A percentile compares a stretch with the other conserved stretches of the same genome.
Conservation (phyloP, 2,329 filamentous ascomycete genomes). For the Aspergillus chevalieri region DNA sequence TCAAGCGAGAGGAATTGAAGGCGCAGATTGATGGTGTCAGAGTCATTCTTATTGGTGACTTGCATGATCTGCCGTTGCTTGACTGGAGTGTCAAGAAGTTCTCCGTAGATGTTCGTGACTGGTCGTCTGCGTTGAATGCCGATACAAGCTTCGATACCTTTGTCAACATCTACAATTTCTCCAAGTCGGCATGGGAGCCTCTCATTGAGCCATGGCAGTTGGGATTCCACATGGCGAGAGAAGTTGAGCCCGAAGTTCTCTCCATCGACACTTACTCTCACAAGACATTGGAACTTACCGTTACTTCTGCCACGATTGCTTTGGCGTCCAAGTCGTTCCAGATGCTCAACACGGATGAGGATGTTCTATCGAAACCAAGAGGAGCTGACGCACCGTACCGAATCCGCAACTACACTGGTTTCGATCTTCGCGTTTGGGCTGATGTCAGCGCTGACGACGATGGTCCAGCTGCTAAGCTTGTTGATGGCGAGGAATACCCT, state of each 20-base stretch:
- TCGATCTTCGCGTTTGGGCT: conserved; percentile 77
- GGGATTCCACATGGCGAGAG: conserved; percentile 80
- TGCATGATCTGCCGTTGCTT: conserved; percentile 90
- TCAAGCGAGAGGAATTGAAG: conserved; percentile 73
- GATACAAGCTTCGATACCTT: conserved; percentile 90
- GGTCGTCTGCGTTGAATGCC: conserved; percentile 80
- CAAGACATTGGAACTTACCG: conserved; percentile 82
- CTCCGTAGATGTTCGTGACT: conserved; percentile 76
- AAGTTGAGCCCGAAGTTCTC: conserved; percentile 66
- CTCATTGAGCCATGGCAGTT: conserved; percentile 93
- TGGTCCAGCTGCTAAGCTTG: conserved; percentile 64
- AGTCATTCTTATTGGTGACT: conserved; percentile 87
- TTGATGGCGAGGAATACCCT: conserved; percentile 82
- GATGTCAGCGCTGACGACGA: conserved; percentile 65
- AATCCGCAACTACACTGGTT: conserved; percentile 93
- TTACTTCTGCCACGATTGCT: conserved; percentile 91
- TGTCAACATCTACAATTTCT: conserved; percentile 97
- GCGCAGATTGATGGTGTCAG: conserved; percentile 81
- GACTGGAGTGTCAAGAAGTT: conserved; percentile 93
- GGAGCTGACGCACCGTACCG: conserved; percentile 87
- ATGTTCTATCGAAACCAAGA: conserved; percentile 87
- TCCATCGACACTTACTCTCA: conserved; percentile 82
- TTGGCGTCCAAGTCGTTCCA: conserved; percentile 87
- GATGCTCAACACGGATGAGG: conserved; percentile 80
- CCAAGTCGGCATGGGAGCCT: conserved; percentile 97